Base-by-base conservation (phyloP, 805 yeast species). In the Yamadazyma endophytica region DNA sequence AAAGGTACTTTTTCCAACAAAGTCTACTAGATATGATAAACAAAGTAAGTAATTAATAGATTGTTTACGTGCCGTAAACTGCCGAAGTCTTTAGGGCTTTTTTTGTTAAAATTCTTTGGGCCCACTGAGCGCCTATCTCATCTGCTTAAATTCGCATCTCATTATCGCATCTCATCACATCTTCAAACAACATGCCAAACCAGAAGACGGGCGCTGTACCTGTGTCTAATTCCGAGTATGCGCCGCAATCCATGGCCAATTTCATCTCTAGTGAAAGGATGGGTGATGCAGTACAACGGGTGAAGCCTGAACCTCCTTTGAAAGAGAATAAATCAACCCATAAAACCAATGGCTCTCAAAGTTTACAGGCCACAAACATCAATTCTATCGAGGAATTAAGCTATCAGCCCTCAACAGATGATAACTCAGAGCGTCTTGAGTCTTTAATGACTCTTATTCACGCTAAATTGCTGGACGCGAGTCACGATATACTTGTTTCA, bases 221-320 rank as follows among this genome's bases (percentile, higher is more conserved):
- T n/a, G n/a, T n/a, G n/a, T n/a, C n/a, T n/a, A n/a, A n/a, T n/a
- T n/a, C n/a, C n/a, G n/a, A n/a, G n/a, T n/a, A n/a, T n/a, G n/a
- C 71, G 27, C 96, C 96, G 0, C 76, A 76, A 35, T 77, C 94
- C 0, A 61, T 88, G 49, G 73, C 64, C 7, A 95, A 95, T 3
- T 75, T 69, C 37, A 67, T 89, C n/a, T 58, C 77, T 4, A 61
- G 74, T 32, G 63, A 68, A 22, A 94, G 86, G 29, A 75, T 88
- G 82, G 96, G 94, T 0, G 45, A 74, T 2, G 46, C 71, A 25
- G 61, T 55, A n/a, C n/a, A n/a, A n/a, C n/a, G n/a, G n/a, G n/a
- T n/a, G n/a, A 32, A 33, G n/a, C n/a, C n/a, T n/a, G 17, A 17
- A 11, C 27, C 6, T 9, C 6, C 12, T 9, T 18, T 20, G 8